A percentile compares a stretch with the other conserved stretches of the same genome.
Conservation (phyloP, 2,329 filamentous ascomycete genomes). For the Botrytis tulipae region DNA sequence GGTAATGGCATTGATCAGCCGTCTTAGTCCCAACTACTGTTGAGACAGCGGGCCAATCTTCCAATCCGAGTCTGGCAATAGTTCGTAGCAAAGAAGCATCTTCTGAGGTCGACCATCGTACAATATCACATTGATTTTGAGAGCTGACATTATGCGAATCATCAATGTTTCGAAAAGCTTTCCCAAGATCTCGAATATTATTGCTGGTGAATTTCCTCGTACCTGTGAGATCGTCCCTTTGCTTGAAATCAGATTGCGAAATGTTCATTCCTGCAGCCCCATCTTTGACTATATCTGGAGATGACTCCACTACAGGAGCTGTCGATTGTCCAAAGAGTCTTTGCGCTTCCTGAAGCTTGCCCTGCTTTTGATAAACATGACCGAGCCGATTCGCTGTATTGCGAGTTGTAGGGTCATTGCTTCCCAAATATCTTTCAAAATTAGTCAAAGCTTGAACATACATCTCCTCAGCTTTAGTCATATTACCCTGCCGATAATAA, state of each 20-base stretch:
- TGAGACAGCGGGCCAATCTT: not conserved
- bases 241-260: too few relatives aligned
- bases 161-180: not conserved
- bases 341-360: conserved; percentile 14
- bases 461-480: conserved; percentile 33
- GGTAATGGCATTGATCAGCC: not conserved
- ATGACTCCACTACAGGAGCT: not conserved
- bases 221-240: not conserved
- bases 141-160: not conserved
- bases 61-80: not conserved
- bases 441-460: conserved; percentile 35
- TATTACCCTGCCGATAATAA: conserved; percentile 20
- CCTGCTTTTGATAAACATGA: conserved; percentile 18
- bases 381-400: conserved; percentile 22
- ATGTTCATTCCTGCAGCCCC: not conserved
- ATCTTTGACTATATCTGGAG: not conserved
- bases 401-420: conserved; percentile 20
- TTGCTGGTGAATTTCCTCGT: not conserved
- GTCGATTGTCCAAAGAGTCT: not conserved
- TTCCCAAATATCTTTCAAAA: conserved; percentile 24
- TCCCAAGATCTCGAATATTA: not conserved
- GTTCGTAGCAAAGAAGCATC: conserved; percentile 2
- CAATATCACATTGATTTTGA: not conserved
- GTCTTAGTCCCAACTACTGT: not conserved
- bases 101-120: not conserved